phyloP scores from a whole-genome alignment of 2,329 filamentous ascomycete species.

The Fusarium nematophilum region DNA sequence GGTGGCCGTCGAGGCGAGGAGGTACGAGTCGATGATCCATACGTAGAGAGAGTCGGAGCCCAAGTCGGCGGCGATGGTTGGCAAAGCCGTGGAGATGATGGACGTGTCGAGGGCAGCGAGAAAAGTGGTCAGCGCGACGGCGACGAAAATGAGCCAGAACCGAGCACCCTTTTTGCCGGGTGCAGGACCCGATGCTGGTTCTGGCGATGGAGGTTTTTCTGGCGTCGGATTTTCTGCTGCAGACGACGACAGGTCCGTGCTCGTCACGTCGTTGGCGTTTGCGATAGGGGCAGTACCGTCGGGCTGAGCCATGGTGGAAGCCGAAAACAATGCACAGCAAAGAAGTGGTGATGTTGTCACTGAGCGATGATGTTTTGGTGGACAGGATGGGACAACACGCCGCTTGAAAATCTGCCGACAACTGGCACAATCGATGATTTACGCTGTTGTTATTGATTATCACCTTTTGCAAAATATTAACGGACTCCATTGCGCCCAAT shows the following conservation, averaged over 20 bases:
- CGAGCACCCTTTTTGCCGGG: slow-evolving; percentile 7
- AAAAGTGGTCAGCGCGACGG: slow-evolving; percentile 36
- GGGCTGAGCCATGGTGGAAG: background rate
- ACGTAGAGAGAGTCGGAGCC: slow-evolving; percentile 35
- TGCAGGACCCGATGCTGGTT: background rate
- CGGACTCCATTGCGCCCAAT: background rate
- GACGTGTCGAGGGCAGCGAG: slow-evolving; percentile 43
- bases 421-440: background rate
- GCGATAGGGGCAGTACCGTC: background rate
- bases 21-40: slow-evolving; percentile 42
- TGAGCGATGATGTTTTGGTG: too few species aligned
- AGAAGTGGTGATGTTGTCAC: background rate
- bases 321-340: too few species aligned
- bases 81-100: slow-evolving; percentile 47
- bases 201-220: too few species aligned
- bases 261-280: background rate
- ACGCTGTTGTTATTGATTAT: too few species aligned
- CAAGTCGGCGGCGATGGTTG: slow-evolving; percentile 39
- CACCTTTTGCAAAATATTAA: too few species aligned
- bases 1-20: slow-evolving; percentile 28
- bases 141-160: slow-evolving; percentile 39
- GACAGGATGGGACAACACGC: too few species aligned
- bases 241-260: background rate
- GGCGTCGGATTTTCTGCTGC: background rate
- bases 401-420: background rate